Base-by-base conservation (phyloP, 208 protist species). In the Acanthamoeba lenticulata region DNA sequence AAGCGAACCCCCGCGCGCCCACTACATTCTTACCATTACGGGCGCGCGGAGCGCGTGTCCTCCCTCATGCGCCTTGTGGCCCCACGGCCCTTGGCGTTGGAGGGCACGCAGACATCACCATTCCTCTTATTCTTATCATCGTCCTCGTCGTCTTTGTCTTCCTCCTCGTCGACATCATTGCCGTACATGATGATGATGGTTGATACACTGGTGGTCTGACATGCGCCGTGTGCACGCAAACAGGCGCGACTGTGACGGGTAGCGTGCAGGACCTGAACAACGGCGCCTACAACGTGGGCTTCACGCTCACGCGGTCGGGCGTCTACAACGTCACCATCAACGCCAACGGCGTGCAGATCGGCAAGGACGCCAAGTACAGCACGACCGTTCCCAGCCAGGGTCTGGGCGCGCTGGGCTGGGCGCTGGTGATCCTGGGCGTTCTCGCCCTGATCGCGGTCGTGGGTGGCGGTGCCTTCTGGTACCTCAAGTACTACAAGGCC, bases 401-500 rank as follows among this genome's bases (percentile, higher is more conserved):
- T 55, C 74, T 85, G 15, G 74, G 74, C 32, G 74, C 74, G 36
- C 74, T 85, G 40, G 74, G 74, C 36, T 85, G 74, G 74, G 74
- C 74, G 45, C 74, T 85, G 40, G 29, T 85, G 40, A 38, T 85
- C 7, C 74, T 85, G 40, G 74, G 5, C 74, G n/a, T 85, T n/a
- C 0, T 85, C 44, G 74, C 74, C 44, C 74, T 85, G 40, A 85
- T 85, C 74, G 74, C 74, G 40, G 42, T 85, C 15, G 74, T 85
- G 11, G 74, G 74, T 52, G 74, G 74, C 32, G 74, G 74, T 85
- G 74, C 74, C 40, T 85, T 85, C 74, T 85, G 74, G 74, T 85
- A 85, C 74, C 74, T 85, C 74, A 85, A 85, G 74, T 85, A 85
- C 42, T 85, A 85, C 74, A 85, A 85, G 74, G 40, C 74, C 74